A percentile compares a stretch with the other conserved stretches of the same genome.
phyloP scores from a whole-genome alignment of 192 early-diverging fungal species.

The Gigaspora rosea region DNA sequence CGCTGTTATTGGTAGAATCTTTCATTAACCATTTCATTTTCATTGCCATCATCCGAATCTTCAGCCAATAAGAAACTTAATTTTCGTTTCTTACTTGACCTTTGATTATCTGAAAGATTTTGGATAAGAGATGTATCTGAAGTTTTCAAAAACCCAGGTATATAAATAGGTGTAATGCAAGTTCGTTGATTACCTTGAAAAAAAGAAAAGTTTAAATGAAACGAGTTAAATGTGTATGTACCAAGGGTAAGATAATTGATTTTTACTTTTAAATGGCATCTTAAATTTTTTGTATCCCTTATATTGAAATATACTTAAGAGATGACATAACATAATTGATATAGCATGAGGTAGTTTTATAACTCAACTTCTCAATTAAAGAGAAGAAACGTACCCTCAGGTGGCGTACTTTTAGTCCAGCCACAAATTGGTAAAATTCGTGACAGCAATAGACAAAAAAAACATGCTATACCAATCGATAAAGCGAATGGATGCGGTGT shows the following conservation, averaged over 20 bases:
- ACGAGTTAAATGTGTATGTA: not conserved
- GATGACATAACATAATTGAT: not conserved
- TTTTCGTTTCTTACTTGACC: not conserved
- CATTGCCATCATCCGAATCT: not conserved
- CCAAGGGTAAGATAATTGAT: conserved; percentile 1
- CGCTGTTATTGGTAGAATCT: not conserved
- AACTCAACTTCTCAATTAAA: not conserved
- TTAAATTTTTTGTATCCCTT: not conserved
- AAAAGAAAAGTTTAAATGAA: not conserved
- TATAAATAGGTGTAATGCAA: not conserved
- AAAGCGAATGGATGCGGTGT: not conserved
- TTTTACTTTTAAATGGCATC: not conserved
- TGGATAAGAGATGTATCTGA: not conserved
- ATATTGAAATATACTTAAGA: not conserved
- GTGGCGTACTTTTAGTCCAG: conserved; percentile 7
- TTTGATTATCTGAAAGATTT: not conserved
- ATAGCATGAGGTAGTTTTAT: not conserved
- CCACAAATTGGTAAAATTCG: conserved; percentile 24
- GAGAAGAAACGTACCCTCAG: not conserved
- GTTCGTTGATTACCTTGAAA: not conserved
- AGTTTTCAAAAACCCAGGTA: not conserved
- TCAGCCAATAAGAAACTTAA: not conserved
- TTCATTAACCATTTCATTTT: not conserved
- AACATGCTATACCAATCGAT: conserved; percentile 27
- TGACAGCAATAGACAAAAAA: conserved; percentile 21